Conservation (phyloP, 306 rosid species). For the Prunus armeniaca region DNA sequence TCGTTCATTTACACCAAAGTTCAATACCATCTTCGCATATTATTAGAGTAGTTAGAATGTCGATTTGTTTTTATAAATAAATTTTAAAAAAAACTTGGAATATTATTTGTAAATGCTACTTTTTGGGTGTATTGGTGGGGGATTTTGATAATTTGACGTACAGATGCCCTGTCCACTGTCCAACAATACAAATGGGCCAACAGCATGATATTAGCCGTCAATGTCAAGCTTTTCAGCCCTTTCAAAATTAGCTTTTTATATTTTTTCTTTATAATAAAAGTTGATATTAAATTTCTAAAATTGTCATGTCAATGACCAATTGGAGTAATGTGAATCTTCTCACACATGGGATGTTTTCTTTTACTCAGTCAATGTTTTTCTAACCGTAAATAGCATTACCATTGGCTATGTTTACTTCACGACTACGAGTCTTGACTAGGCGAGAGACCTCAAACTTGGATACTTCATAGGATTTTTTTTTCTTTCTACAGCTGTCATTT, state of each 20-base stretch:
- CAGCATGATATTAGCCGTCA: neutral
- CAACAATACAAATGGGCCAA: slow-evolving; percentile 31
- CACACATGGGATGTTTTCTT: neutral
- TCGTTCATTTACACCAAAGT: too few relatives aligned
- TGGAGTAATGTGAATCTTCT: neutral
- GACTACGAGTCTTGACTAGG: neutral
- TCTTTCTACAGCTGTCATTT: neutral
- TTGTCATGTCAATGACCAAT: neutral
- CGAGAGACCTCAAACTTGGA: neutral
- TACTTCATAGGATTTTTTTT: neutral
- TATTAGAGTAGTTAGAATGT: too few relatives aligned
- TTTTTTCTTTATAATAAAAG: neutral
- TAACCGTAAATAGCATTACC: neutral
- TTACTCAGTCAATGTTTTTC: neutral
- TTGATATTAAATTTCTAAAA: neutral
- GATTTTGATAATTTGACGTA: neutral
- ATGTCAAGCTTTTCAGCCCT: neutral
- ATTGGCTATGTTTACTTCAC: neutral
- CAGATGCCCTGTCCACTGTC: slow-evolving; percentile 55
- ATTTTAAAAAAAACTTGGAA: neutral
- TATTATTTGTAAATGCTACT: neutral
- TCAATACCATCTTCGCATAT: too few relatives aligned
- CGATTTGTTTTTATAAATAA: too few relatives aligned
- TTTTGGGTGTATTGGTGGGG: neutral
- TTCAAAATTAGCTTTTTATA: neutral